Evolutionary conservation across 2,329 filamentous ascomycete species (phyloP).

Genomic region (Hypoxylon sp.): DNA sequence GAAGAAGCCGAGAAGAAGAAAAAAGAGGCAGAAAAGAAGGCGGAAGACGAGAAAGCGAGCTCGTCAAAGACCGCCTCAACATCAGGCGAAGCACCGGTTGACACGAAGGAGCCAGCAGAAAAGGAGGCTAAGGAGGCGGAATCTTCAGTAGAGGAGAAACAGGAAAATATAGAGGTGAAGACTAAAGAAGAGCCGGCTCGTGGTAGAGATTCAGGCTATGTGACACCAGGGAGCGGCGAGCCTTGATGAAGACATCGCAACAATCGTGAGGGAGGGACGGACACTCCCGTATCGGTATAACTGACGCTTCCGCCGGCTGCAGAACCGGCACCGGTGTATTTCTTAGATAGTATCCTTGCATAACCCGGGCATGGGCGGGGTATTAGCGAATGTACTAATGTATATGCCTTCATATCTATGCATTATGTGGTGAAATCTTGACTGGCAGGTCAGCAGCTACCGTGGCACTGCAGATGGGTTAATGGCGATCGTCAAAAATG

Average conservation of each 20-base stretch:
- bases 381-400: not conserved
- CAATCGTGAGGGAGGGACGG: not conserved
- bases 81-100: constrained; percentile 22
- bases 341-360: constrained; percentile 13
- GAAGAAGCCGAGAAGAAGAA: constrained; percentile 44
- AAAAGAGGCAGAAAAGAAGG: constrained; percentile 40
- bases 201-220: constrained; percentile 47
- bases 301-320: constrained; percentile 7
- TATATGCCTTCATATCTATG: constrained; percentile 7
- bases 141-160: constrained; percentile 15
- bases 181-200: constrained; percentile 19
- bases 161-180: constrained; percentile 32
- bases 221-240: constrained; percentile 44
- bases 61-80: constrained; percentile 5
- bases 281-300: not conserved
- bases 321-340: constrained; percentile 13
- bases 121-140: not conserved
- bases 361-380: constrained; percentile 6
- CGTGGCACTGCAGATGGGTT: constrained; percentile 13
- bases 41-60: constrained; percentile 13
- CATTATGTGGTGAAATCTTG: constrained; percentile 2
- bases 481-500: constrained; percentile 19
- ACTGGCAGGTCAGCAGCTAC: constrained; percentile 3
- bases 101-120: constrained; percentile 43
- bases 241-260: constrained; percentile 27